phyloP scores from a whole-genome alignment of 805 yeast species.

The Kazachstania psychrophila region DNA sequence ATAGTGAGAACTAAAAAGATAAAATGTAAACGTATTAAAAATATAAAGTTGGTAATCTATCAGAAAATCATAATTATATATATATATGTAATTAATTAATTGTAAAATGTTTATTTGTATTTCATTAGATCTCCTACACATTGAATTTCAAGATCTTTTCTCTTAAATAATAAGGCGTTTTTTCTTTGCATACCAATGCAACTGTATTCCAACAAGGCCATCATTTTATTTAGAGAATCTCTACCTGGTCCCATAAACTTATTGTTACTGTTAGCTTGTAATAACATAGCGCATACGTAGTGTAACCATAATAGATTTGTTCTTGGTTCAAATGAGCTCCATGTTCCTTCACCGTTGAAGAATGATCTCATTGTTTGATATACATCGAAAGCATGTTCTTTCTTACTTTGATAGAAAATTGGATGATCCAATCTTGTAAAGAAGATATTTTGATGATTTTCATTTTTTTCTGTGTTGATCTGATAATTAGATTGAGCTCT shows the following conservation, averaged over 20 bases:
- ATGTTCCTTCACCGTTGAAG: constrained; percentile 14
- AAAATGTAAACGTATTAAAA: too few species aligned
- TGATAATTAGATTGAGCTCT: too few species aligned
- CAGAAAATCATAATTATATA: too few species aligned
- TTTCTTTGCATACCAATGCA: constrained; percentile 1
- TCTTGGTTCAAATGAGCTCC: constrained; percentile 27
- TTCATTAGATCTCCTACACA: constrained; percentile 19
- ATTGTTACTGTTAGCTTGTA: constrained; percentile 25
- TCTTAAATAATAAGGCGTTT: constrained; percentile 8
- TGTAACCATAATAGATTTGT: constrained; percentile 60
- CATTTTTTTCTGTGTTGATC: constrained; percentile 1
- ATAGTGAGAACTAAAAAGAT: too few species aligned
- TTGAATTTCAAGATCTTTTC: constrained; percentile 14
- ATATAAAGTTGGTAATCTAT: too few species aligned
- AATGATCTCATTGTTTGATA: constrained; percentile 45
- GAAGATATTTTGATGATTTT: constrained; percentile 19
- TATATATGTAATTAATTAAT: too few species aligned
- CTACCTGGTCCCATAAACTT: constrained; percentile 12
- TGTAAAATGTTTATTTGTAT: constrained; percentile 13
- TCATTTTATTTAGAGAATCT: constrained; percentile 14
- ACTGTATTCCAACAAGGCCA: constrained; percentile 5
- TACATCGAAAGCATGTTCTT: constrained; percentile 53
- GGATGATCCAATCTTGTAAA: constrained; percentile 58
- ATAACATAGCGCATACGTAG: constrained; percentile 44
- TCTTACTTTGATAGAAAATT: constrained; percentile 48